These are phyloP conservation scores for Corylus avellana DNA, from an alignment of 306 rosid species.

Conservation along the genomic window DNA sequence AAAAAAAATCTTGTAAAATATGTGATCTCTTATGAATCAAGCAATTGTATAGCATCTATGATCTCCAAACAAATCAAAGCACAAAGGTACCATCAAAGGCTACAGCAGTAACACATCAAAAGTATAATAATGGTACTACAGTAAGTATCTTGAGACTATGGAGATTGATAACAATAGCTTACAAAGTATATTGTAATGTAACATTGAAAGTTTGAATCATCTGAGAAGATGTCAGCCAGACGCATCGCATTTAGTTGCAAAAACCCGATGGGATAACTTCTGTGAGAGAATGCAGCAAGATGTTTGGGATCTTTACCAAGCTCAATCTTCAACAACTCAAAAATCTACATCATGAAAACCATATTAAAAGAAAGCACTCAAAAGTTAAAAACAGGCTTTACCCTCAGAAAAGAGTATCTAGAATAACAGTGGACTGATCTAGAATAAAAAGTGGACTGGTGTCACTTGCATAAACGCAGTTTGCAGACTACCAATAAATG, in stretches of 20 bases:
- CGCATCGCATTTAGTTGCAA: slow-evolving; percentile 97
- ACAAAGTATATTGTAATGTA: slow-evolving; percentile 73
- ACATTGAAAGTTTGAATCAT: slow-evolving; percentile 90
- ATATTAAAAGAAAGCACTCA: slow-evolving; percentile 18
- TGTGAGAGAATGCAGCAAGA: slow-evolving; percentile 36
- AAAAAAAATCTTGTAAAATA: background rate
- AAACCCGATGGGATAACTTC: slow-evolving; percentile 70
- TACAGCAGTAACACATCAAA: background rate
- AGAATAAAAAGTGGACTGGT: background rate
- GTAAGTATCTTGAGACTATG: background rate
- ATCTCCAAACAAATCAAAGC: background rate
- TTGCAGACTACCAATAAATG: slow-evolving; percentile 14
- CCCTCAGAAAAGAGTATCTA: background rate
- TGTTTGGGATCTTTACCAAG: slow-evolving; percentile 59
- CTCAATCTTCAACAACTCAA: slow-evolving; percentile 72
- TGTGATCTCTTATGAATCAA: slow-evolving; percentile 5
- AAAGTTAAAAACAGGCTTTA: slow-evolving; percentile 15
- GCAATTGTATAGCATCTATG: slow-evolving; percentile 4
- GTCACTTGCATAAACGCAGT: slow-evolving; percentile 8
- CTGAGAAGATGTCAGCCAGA: slow-evolving; percentile 87
- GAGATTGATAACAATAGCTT: slow-evolving; percentile 34
- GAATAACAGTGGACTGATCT: slow-evolving; percentile 3
- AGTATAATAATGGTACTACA: background rate
- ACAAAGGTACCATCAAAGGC: background rate
- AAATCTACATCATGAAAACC: slow-evolving; percentile 52